Evolutionary conservation across 331 rosid species (phyloP).

Genomic region (Quercus phellos): DNA sequence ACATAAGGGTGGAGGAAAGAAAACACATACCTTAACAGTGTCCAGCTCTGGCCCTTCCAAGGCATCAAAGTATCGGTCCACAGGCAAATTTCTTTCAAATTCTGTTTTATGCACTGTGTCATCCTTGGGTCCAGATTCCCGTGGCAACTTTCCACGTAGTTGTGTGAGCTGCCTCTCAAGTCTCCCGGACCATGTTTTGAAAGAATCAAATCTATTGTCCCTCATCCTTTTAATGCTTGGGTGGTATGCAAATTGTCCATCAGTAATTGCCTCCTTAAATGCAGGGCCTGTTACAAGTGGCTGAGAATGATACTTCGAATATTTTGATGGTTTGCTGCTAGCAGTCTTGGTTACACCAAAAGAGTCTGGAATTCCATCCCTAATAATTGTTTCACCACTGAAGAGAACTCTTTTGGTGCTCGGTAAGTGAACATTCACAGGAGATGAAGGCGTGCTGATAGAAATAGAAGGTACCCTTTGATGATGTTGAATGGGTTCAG

Average conservation of each 20-base stretch:
- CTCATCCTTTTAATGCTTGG: conserved; percentile 33
- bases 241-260: conserved; percentile 4
- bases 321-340: conserved; percentile 19
- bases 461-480: conserved; percentile 48
- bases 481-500: conserved; percentile 39
- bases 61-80: conserved; percentile 86
- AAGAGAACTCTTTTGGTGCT: conserved; percentile 26
- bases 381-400: conserved; percentile 28
- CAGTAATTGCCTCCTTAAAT: conserved; percentile 6
- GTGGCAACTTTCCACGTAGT: conserved; percentile 51
- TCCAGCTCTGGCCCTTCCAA: conserved; percentile 90
- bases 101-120: conserved; percentile 17
- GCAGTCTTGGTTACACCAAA: not conserved
- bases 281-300: conserved; percentile 45
- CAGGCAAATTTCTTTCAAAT: conserved; percentile 40
- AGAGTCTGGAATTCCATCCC: conserved; percentile 16
- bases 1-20: not conserved
- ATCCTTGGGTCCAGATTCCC: conserved; percentile 13
- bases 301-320: conserved; percentile 58
- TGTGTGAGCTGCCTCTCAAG: conserved; percentile 61
- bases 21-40: conserved; percentile 44
- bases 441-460: conserved; percentile 70
- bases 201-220: conserved; percentile 74
- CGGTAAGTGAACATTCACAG: conserved; percentile 25
- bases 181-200: conserved; percentile 73